phyloP scores from a whole-genome alignment of 2,329 filamentous ascomycete species.

The Acephala macrosclerotiorum region DNA sequence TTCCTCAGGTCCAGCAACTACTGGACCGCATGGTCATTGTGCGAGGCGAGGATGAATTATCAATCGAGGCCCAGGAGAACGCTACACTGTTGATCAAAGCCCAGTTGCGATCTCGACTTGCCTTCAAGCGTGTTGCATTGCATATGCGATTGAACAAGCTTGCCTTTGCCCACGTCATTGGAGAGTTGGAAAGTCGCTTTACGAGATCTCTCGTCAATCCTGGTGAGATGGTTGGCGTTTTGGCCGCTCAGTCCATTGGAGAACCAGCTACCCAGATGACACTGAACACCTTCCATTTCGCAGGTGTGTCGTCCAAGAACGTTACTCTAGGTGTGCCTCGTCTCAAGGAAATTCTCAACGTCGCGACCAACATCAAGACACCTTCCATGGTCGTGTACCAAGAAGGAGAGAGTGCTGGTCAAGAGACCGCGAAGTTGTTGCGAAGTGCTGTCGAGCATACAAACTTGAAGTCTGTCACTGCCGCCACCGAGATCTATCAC shows the following conservation, averaged over 20 bases:
- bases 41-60: conserved; percentile 83
- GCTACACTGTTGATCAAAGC: conserved; percentile 94
- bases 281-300: conserved; percentile 99
- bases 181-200: conserved; percentile 90
- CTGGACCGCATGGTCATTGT: conserved; percentile 84
- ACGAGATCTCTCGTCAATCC: conserved; percentile 85
- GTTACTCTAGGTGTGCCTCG: conserved; percentile 98
- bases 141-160: conserved; percentile 87
- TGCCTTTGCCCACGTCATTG: conserved; percentile 90
- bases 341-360: conserved; percentile 98
- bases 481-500: conserved; percentile 95
- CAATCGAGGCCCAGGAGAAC: conserved; percentile 84
- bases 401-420: conserved; percentile 66
- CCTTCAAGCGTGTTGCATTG: conserved; percentile 91
- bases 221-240: conserved; percentile 98
- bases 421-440: conserved; percentile 83
- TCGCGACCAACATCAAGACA: conserved; percentile 98
- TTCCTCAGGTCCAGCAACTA: conserved; percentile 78
- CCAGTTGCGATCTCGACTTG: conserved; percentile 84
- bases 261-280: conserved; percentile 99
- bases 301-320: conserved; percentile 99
- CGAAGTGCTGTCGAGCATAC: conserved; percentile 95
- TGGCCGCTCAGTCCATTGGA: conserved; percentile 97
- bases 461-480: conserved; percentile 88
- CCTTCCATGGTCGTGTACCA: conserved; percentile 96